Evolutionary conservation across 208 protist species (phyloP).

Genomic region (Crithidia acanthocephali): DNA sequence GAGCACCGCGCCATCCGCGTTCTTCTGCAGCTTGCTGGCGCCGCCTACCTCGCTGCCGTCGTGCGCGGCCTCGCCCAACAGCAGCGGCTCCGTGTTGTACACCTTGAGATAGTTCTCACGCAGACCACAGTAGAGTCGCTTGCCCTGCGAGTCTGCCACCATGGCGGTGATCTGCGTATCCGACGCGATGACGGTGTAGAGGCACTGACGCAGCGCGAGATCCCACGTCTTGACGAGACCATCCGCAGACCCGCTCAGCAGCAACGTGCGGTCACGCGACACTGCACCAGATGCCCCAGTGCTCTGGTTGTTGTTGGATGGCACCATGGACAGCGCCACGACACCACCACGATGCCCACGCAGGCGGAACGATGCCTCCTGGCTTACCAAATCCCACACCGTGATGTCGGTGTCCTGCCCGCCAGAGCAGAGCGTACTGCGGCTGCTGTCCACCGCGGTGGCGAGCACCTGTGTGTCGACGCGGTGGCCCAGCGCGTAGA

Average conservation of each 20-base stretch:
- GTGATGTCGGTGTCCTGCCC: slow-evolving; percentile 98
- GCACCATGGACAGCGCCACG: slow-evolving; percentile 70
- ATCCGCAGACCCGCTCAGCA: slow-evolving; percentile 83
- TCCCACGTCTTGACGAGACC: slow-evolving; percentile 93
- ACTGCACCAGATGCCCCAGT: not conserved
- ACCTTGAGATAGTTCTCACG: slow-evolving; percentile 89
- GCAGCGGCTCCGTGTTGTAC: slow-evolving; percentile 75
- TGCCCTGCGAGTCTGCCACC: slow-evolving; percentile 59
- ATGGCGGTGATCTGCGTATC: slow-evolving; percentile 84
- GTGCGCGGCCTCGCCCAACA: not conserved
- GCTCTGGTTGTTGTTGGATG: slow-evolving; percentile 5
- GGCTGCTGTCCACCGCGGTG: slow-evolving; percentile 66
- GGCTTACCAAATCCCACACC: slow-evolving; percentile 96
- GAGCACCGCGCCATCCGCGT: slow-evolving; percentile 28
- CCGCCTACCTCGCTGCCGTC: not conserved
- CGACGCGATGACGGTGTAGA: slow-evolving; percentile 87
- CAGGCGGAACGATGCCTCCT: slow-evolving; percentile 81
- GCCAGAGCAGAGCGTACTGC: slow-evolving; percentile 84
- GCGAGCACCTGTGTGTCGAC: slow-evolving; percentile 86
- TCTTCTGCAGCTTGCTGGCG: not conserved
- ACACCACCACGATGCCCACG: slow-evolving; percentile 88
- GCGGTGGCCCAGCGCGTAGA: slow-evolving; percentile 87
- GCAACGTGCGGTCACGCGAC: slow-evolving; percentile 31
- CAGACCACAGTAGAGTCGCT: slow-evolving; percentile 82
- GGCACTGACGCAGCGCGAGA: slow-evolving; percentile 74